Evolutionary conservation across 1,284 basidiomycete genomes (phyloP).

Genomic region (Schizophyllum commune): DNA sequence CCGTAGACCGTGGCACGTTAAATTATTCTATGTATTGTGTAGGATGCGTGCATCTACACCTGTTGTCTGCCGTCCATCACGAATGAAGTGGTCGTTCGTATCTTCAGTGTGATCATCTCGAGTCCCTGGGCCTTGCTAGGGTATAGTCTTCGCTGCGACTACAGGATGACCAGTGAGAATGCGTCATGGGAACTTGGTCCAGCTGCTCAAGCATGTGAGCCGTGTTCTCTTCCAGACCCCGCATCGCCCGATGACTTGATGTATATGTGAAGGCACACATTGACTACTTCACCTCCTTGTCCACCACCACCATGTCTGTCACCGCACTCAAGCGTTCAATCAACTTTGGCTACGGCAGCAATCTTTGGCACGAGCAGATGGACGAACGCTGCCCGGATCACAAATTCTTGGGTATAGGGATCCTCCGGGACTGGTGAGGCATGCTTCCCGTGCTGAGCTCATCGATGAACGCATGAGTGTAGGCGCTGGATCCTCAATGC

Average conservation of each 20-base stretch:
- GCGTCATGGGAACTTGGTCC: no score
- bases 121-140: no score
- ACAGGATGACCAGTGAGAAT: no score
- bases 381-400: conserved; percentile 32
- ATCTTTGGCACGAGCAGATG: conserved; percentile 43
- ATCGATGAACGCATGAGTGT: not conserved
- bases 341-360: conserved; percentile 43
- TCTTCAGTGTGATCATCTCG: no score
- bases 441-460: not conserved
- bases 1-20: not conserved
- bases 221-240: no score
- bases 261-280: no score
- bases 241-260: no score
- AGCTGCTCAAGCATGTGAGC: no score
- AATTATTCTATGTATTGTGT: not conserved
- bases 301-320: not conserved
- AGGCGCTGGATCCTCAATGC: conserved; percentile 41
- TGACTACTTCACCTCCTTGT: not conserved
- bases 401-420: conserved; percentile 29
- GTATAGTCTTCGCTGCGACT: no score
- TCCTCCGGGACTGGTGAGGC: conserved; percentile 30
- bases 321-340: conserved; percentile 10
- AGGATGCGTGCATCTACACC: not conserved
- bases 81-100: no score
- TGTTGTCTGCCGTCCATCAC: no score